Evolutionary conservation across 106 monocot genomes (phyloP), one percentile per base, ranked within the genome.

Genomic region (Acanthochlamys bracteata): DNA sequence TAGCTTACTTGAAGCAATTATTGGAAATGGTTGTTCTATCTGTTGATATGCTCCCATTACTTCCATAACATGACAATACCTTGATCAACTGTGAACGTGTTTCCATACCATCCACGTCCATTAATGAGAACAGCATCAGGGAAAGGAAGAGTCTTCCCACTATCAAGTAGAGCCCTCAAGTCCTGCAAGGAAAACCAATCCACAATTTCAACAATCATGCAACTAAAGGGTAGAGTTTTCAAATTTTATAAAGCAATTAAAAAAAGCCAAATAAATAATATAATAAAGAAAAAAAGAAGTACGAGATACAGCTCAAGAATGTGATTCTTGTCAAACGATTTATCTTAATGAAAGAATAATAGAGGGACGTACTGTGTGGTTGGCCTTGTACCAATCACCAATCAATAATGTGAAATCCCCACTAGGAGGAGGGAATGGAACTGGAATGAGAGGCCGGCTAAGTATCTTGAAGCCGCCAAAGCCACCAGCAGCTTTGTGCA

Each of bases 311-410:
- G 33, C 4, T 33, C 33, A 33, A 33, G 33, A 33, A 33, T 33
- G 33, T 33, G 33, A 33, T 33, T 1, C 33, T 33, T 33, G 33
- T 33, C 33, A 6, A 33, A 33, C 6, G 33, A 33, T 33, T 33
- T 33, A 33, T 33, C 6, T 33, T 33, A 3, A 33, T 33, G 6
- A 33, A 3, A 33, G 33, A 33, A 33, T 33, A 6, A 33, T 33
- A 49, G 1, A 10, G 10, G 49, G 10, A 15, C 40, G 53, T 61
- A 81, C 76, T 45, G 75, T 82, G 69, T 82, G 82, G 33, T 77
- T 77, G 42, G 74, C 69, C 63, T 82, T 82, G 82, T 77, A 82
- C 82, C 76, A 82, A 23, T 82, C 76, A 10, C 82, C 82, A 42
- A 72, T 69, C 45, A 82, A 46, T 59, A 82, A 33, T 3, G 82